Evolutionary conservation across 192 early-diverging fungal species (phyloP), one percentile per base, ranked within the genome.

Genomic region (Umbelopsis vinacea): DNA sequence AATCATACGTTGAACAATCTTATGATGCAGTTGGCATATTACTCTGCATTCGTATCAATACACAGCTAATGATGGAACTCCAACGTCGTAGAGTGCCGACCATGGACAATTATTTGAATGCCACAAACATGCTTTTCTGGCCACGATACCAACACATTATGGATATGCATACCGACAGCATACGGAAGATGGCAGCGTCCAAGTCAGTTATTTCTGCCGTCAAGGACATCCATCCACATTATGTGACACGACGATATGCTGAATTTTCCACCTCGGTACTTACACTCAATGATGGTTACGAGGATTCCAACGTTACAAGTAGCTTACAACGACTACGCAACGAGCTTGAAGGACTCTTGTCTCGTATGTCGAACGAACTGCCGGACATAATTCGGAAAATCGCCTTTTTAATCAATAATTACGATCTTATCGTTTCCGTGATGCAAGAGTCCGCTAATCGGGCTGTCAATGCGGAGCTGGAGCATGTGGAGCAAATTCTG

Each of bases 371-470:
- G 0, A 89, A 83, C 12, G 89, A 91, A 46, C 88, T 93, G 68
- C 68, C 81, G 9, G 92, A 94, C 60, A 81, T 81, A 22, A 91
- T 91, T 48, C 86, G 83, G 26, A 77, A 89, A 38, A 80, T 93
- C 48, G 88, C 94, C 14, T 97, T 97, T 71, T 81, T 95, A 70
- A 96, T 99, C 76, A 99, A 97, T 85, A 99, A 96, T 75, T 92
- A 92, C 78, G 96, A 99, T 73, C 82, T 96, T 17, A 89, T 97
- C 22, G 81, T 92, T 26, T 84, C 91, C 3, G 91, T 97, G 40
- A 83, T 99, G 29, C 80, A 86, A 83, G 87, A 89, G 76, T 81
- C 80, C 40, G 76, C 79, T 7, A 84, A 79, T n/a, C 77, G 73
- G 67, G 76, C 78, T 3, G 74, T 81, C 1, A 86, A 86, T 10